Evolutionary conservation across 2,329 filamentous ascomycete species (phyloP), one percentile per base, ranked within the genome.

Genomic region (Eutypa lata): DNA sequence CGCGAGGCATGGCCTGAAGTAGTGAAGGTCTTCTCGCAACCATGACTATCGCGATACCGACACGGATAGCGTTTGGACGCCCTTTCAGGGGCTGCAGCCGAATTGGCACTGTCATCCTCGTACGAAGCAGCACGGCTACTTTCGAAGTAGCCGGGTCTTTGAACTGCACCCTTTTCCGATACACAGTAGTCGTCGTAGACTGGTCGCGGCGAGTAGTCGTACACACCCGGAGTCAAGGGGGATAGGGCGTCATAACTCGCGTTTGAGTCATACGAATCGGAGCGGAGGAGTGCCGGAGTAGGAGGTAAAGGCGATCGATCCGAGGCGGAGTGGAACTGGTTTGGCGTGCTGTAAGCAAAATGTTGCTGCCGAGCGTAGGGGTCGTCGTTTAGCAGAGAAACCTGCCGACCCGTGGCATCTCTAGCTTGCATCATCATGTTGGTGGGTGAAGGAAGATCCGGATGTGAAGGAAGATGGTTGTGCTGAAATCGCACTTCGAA

Each of bases 1-100:
- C 89, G 85, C 43, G 89, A 90, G n/a, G 90, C 88, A 64, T 93
- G 89, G 43, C 89, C 89, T 0, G 89, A 92, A 2, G 89, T 93
- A 53, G 89, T 92, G 68, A 93, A 93, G 11, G 84, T 90, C 74
- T 91, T 90, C 63, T 82, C 82, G 73, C 89, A 93, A 40, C 83
- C 81, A 61, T 84, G 87, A 49, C 79, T 81, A 57, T 90, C 87
- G 33, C 85, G 82, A 65, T 87, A 87, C 22, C 87, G 86, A 68
- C 88, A 91, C 2, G 87, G 87, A 62, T 89, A 91, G 53, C 86
- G 81, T 82, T 86, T 91, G 69, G 77, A 71, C 53, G 76, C 66
- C 56, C 79, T 69, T 62, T 82, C 74, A 59, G 73, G 64, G 59
- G 70, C 56, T 58, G 72, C 64, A 40, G 74, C 73, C 47, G 73